Evolutionary conservation across 2,329 filamentous ascomycete species (phyloP).

Genomic region (Aspergillus proliferans): DNA sequence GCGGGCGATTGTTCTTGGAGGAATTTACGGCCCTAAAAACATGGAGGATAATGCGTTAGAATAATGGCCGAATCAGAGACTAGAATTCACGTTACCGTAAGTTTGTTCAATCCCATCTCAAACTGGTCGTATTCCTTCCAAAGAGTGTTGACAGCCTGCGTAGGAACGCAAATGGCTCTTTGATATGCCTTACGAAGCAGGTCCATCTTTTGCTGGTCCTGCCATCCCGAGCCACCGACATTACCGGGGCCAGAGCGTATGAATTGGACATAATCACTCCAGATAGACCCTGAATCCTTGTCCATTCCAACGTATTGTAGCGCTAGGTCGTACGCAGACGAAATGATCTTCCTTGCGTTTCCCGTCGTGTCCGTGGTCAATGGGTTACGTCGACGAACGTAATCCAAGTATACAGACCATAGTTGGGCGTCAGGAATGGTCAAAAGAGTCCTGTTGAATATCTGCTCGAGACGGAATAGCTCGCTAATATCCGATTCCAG

Average conservation of each 20-base stretch:
- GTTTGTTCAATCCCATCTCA: constrained; percentile 88
- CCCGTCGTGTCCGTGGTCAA: constrained; percentile 72
- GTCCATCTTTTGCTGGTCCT: constrained; percentile 98
- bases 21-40: constrained; percentile 73
- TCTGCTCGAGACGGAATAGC: constrained; percentile 68
- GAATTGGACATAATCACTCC: constrained; percentile 93
- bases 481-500: constrained; percentile 88
- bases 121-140: constrained; percentile 99
- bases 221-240: constrained; percentile 81
- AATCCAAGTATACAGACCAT: constrained; percentile 92
- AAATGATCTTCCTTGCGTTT: constrained; percentile 69
- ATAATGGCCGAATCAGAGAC: not conserved
- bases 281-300: constrained; percentile 80
- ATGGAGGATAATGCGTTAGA: constrained; percentile 1
- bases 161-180: constrained; percentile 79
- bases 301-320: constrained; percentile 85
- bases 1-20: constrained; percentile 85
- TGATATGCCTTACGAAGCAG: constrained; percentile 87
- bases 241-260: constrained; percentile 80
- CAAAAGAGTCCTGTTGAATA: constrained; percentile 75
- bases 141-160: constrained; percentile 69
- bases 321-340: constrained; percentile 86
- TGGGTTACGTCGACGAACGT: constrained; percentile 86
- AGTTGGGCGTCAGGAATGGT: constrained; percentile 75
- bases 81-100: constrained; percentile 55